Evolutionary conservation across 140 eudicot species (phyloP).

Genomic region (Anethum foeniculum): DNA sequence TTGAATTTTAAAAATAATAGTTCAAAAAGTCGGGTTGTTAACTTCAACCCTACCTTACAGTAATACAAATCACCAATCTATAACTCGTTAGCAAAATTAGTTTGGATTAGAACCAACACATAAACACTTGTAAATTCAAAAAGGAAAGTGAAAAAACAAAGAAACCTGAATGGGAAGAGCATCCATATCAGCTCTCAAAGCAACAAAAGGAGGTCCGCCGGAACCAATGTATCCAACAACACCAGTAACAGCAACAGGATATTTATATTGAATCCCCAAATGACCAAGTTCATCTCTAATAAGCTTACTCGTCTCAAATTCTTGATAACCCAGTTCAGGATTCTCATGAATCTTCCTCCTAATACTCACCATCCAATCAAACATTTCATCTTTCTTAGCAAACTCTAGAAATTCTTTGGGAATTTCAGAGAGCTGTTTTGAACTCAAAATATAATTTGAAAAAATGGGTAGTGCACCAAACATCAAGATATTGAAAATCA

Average conservation of each 20-base stretch:
- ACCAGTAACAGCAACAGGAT: slow-evolving; percentile 75
- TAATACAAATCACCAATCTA: neutral
- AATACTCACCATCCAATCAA: slow-evolving; percentile 70
- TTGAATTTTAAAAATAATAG: too few relatives aligned
- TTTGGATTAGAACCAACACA: neutral
- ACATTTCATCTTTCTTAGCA: slow-evolving; percentile 43
- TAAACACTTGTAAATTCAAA: neutral
- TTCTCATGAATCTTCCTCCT: slow-evolving; percentile 71
- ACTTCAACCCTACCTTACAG: neutral
- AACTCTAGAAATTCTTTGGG: slow-evolving; percentile 31
- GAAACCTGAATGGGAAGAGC: slow-evolving; percentile 74
- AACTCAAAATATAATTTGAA: slow-evolving; percentile 21
- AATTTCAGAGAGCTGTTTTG: slow-evolving; percentile 23
- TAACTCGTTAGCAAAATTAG: neutral
- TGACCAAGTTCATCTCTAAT: slow-evolving; percentile 59
- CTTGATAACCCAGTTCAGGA: slow-evolving; percentile 77
- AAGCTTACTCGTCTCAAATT: slow-evolving; percentile 59
- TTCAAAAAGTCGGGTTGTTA: too few relatives aligned
- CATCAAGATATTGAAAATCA: slow-evolving; percentile 17
- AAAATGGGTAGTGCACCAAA: slow-evolving; percentile 24
- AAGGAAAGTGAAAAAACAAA: neutral
- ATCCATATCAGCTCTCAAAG: slow-evolving; percentile 84
- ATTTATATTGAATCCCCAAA: slow-evolving; percentile 50
- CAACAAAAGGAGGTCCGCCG: slow-evolving; percentile 82
- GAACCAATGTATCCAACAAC: slow-evolving; percentile 68